A percentile compares a stretch with the other conserved stretches of the same genome.
Evolutionary conservation across 1,139 yeast species (phyloP).

Genomic region (Meyerozyma smithsonii): DNA sequence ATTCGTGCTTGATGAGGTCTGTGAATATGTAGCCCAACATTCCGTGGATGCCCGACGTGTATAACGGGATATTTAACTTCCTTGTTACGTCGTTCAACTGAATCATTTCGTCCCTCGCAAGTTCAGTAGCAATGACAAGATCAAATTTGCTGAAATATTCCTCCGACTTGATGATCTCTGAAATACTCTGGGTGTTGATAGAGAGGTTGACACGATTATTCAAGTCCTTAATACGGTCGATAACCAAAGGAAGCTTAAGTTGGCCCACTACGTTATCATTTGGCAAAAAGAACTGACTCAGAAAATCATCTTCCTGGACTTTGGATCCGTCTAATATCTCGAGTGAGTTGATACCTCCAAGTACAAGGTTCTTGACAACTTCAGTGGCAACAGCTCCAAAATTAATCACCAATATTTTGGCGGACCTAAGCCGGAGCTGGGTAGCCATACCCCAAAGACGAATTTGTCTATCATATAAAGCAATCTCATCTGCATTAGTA

Average conservation of each 20-base stretch:
- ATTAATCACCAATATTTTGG: slow-evolving; percentile 64
- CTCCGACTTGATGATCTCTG: slow-evolving; percentile 11
- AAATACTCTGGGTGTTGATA: slow-evolving; percentile 33
- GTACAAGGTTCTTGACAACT: slow-evolving; percentile 74
- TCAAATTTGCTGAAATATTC: slow-evolving; percentile 58
- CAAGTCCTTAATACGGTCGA: slow-evolving; percentile 56
- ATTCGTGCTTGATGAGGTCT: slow-evolving; percentile 66
- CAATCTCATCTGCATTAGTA: slow-evolving; percentile 63
- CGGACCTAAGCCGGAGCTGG: slow-evolving; percentile 72
- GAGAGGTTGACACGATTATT: slow-evolving; percentile 68
- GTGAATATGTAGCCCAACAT: slow-evolving; percentile 77
- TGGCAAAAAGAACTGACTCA: slow-evolving; percentile 75
- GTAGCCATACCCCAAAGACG: slow-evolving; percentile 96
- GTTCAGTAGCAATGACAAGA: slow-evolving; percentile 72
- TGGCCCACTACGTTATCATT: slow-evolving; percentile 49
- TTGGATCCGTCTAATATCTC: slow-evolving; percentile 59
- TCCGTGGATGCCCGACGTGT: slow-evolving; percentile 70
- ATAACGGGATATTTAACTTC: slow-evolving; percentile 54
- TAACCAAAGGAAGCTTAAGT: slow-evolving; percentile 51
- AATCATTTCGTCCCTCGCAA: slow-evolving; percentile 37
- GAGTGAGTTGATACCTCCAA: slow-evolving; percentile 83
- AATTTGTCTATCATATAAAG: slow-evolving; percentile 91
- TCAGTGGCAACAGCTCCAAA: slow-evolving; percentile 76
- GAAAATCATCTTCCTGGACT: slow-evolving; percentile 61
- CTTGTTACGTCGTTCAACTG: slow-evolving; percentile 54